phyloP scores from a whole-genome alignment of 2,329 filamentous ascomycete genomes.

The Xylaria multiplex region DNA sequence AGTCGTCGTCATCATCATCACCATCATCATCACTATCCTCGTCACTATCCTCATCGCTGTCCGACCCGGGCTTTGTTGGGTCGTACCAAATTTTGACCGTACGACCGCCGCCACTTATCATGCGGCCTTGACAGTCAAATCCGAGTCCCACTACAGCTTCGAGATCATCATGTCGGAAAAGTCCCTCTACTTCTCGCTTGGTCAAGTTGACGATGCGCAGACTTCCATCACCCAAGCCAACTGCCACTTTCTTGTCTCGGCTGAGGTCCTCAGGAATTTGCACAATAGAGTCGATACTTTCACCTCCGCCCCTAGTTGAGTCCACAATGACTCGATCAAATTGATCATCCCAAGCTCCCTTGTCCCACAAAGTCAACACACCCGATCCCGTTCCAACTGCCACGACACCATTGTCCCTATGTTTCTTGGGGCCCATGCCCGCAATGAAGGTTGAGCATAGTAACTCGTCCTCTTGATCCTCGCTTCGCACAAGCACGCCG shows the following conservation, averaged over 20 bases:
- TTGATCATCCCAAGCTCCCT: conserved; percentile 93
- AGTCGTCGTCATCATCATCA: conserved; percentile 56
- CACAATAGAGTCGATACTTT: conserved; percentile 82
- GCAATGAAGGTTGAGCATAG: conserved; percentile 82
- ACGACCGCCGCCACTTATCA: conserved; percentile 89
- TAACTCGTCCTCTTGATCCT: conserved; percentile 94
- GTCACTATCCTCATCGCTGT: conserved; percentile 56
- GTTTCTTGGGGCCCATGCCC: conserved; percentile 75
- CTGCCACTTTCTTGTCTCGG: conserved; percentile 77
- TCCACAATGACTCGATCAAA: conserved; percentile 87
- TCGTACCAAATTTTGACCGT: conserved; percentile 92
- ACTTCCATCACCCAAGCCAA: conserved; percentile 83
- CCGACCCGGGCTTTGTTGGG: conserved; percentile 64
- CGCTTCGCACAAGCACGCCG: conserved; percentile 86
- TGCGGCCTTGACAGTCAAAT: conserved; percentile 84
- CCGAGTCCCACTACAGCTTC: conserved; percentile 84
- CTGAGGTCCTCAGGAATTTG: conserved; percentile 76
- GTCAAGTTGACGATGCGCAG: conserved; percentile 81
- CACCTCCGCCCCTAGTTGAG: conserved; percentile 68
- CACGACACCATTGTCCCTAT: conserved; percentile 75
- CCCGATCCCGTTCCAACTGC: conserved; percentile 81
- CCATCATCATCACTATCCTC: conserved; percentile 61
- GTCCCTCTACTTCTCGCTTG: conserved; percentile 74
- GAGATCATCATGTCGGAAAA: conserved; percentile 82
- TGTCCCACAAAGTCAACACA: conserved; percentile 92